A percentile compares a stretch with the other conserved stretches of the same genome.
Conservation (phyloP, 2,329 filamentous ascomycete species). For the Gyromitra esculenta region DNA sequence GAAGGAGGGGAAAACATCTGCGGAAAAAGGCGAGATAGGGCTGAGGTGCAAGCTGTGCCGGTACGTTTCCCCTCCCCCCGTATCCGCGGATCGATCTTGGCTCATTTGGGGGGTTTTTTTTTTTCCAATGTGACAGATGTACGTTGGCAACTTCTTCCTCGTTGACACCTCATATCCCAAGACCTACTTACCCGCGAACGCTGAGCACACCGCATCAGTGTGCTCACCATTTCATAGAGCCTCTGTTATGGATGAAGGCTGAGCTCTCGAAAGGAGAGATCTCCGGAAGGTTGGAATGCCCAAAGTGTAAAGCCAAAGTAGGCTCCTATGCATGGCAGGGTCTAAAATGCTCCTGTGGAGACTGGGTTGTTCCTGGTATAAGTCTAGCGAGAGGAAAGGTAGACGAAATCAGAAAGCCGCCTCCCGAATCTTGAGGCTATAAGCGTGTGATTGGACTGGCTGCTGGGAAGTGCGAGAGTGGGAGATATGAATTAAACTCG, state of each 20-base stretch:
- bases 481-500: not conserved
- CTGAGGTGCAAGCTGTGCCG: constrained; percentile 93
- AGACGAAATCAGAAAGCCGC: constrained; percentile 69
- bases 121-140: constrained; percentile 1
- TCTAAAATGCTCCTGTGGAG: constrained; percentile 87
- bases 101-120: not conserved
- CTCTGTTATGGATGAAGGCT: constrained; percentile 91
- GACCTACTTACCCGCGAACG: constrained; percentile 54
- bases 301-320: constrained; percentile 83
- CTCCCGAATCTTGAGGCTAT: not conserved
- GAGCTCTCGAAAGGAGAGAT: constrained; percentile 82
- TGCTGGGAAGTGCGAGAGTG: not conserved
- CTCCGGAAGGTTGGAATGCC: constrained; percentile 85
- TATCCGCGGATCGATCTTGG: not conserved
- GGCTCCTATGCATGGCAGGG: constrained; percentile 97
- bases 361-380: constrained; percentile 91
- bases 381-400: constrained; percentile 83
- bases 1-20: constrained; percentile 52
- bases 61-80: constrained; percentile 61
- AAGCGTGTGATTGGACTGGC: not conserved
- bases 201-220: constrained; percentile 64
- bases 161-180: constrained; percentile 66
- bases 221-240: constrained; percentile 89
- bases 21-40: constrained; percentile 63
- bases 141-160: constrained; percentile 72